phyloP scores from a whole-genome alignment of 805 yeast species.

The Komagataella pseudopastoris region DNA sequence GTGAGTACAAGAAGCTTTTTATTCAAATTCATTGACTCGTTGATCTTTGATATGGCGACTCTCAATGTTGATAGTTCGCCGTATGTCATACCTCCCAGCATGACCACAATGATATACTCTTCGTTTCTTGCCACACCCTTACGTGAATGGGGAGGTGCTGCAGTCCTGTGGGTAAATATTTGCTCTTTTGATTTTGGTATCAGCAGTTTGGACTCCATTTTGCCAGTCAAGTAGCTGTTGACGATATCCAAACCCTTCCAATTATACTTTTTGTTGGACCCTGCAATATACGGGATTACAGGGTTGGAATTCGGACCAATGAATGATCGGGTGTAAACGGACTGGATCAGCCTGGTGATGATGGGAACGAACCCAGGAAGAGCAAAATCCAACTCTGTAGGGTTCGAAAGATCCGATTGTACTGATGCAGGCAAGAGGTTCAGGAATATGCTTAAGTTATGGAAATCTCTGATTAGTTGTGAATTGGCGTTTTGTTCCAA shows the following conservation, averaged over 20 bases:
- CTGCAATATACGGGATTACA: conserved; percentile 1
- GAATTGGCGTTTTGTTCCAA: conserved; percentile 1
- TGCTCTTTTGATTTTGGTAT: conserved; percentile 16
- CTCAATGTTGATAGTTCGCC: conserved; percentile 70
- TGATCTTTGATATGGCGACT: conserved; percentile 35
- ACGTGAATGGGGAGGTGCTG: conserved; percentile 16
- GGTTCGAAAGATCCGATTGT: conserved; percentile 13
- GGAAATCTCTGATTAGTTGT: conserved; percentile 21
- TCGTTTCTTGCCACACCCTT: conserved; percentile 6
- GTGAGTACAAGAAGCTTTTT: conserved; percentile 28
- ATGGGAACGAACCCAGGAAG: conserved; percentile 80
- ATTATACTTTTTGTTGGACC: conserved; percentile 22
- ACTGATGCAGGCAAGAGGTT: conserved; percentile 28
- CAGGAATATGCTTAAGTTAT: conserved; percentile 23
- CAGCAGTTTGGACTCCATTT: conserved; percentile 13
- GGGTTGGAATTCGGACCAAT: conserved; percentile 19
- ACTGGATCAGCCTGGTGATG: conserved; percentile 52
- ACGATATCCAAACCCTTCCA: conserved; percentile 25
- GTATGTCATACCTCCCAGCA: conserved; percentile 79
- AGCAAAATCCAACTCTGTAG: conserved; percentile 37
- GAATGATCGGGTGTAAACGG: conserved; percentile 45
- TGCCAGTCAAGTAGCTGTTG: conserved; percentile 27
- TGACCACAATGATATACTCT: conserved; percentile 30
- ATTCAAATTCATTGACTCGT: conserved; percentile 10
- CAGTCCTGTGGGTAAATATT: conserved; percentile 12